phyloP scores from a whole-genome alignment of 345 rosid species.

The Salix dunnii region DNA sequence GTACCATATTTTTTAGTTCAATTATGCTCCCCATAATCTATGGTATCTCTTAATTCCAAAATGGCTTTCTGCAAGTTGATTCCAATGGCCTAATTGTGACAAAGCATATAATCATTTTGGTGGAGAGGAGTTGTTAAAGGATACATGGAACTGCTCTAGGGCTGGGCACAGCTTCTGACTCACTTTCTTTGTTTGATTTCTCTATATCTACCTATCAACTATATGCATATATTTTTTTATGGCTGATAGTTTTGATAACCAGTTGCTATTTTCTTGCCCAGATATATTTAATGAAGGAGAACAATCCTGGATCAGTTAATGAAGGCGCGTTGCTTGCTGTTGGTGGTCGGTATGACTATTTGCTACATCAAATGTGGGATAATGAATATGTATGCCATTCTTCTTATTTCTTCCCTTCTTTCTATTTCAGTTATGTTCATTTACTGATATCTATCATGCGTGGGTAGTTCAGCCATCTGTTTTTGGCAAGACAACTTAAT shows the following conservation, averaged over 20 bases:
- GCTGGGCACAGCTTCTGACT: not conserved
- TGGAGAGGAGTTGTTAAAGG: not conserved
- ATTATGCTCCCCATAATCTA: not conserved
- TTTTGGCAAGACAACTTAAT: not conserved
- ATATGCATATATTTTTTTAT: not conserved
- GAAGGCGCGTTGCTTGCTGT: constrained; percentile 81
- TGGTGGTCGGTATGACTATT: constrained; percentile 91
- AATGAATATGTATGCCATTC: constrained; percentile 50
- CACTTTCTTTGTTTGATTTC: not conserved
- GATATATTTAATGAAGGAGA: constrained; percentile 69
- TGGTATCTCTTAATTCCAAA: not conserved
- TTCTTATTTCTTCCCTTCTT: constrained; percentile 17
- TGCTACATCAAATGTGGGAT: constrained; percentile 75
- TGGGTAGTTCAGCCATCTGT: not conserved
- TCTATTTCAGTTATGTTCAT: not conserved
- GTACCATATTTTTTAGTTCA: not conserved
- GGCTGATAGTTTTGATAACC: not conserved
- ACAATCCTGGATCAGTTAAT: constrained; percentile 55
- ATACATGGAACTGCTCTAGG: not conserved
- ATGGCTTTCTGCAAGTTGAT: not conserved
- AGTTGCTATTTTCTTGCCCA: constrained; percentile 23
- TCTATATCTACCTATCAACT: not conserved
- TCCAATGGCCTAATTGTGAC: not conserved
- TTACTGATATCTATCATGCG: not conserved
- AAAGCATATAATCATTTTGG: not conserved